Percentiles rank a stretch among this genome's conserved stretches.
Evolutionary conservation across 2,329 filamentous ascomycete species (phyloP).

Genomic region (Aureobasidium sp.): DNA sequence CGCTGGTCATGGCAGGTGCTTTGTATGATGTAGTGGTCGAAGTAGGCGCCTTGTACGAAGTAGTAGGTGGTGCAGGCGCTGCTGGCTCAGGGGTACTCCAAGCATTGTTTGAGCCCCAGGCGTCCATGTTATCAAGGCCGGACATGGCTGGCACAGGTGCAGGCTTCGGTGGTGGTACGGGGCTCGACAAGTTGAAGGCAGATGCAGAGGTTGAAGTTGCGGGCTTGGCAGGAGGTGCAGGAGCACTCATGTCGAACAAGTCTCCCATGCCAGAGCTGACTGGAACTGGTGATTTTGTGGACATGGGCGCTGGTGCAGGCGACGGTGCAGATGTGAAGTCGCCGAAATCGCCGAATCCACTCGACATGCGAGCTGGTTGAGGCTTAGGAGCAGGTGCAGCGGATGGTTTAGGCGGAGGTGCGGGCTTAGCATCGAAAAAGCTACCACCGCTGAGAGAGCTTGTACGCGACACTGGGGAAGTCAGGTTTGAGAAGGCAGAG

Average conservation of each 20-base stretch:
- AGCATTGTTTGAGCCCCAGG: constrained; percentile 75
- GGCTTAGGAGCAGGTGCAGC: constrained; percentile 39
- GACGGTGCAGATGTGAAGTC: constrained; percentile 61
- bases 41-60: constrained; percentile 25
- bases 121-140: constrained; percentile 52
- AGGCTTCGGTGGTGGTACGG: constrained; percentile 30
- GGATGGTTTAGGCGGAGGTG: constrained; percentile 26
- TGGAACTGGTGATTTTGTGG: constrained; percentile 36
- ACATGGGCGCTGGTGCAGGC: constrained; percentile 30
- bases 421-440: constrained; percentile 67
- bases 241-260: constrained; percentile 64
- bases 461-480: constrained; percentile 39
- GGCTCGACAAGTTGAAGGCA: constrained; percentile 70
- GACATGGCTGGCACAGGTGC: constrained; percentile 28
- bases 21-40: constrained; percentile 24
- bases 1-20: constrained; percentile 32
- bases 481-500: constrained; percentile 55
- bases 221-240: constrained; percentile 25
- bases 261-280: constrained; percentile 52
- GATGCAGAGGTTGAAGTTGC: constrained; percentile 43
- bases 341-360: constrained; percentile 39
- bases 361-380: constrained; percentile 42
- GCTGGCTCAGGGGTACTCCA: constrained; percentile 61
- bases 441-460: constrained; percentile 57
- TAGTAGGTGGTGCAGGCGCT: constrained; percentile 25